Base-by-base conservation (phyloP, 352 stramenopile species). In the Pythium aphanidermatum region DNA sequence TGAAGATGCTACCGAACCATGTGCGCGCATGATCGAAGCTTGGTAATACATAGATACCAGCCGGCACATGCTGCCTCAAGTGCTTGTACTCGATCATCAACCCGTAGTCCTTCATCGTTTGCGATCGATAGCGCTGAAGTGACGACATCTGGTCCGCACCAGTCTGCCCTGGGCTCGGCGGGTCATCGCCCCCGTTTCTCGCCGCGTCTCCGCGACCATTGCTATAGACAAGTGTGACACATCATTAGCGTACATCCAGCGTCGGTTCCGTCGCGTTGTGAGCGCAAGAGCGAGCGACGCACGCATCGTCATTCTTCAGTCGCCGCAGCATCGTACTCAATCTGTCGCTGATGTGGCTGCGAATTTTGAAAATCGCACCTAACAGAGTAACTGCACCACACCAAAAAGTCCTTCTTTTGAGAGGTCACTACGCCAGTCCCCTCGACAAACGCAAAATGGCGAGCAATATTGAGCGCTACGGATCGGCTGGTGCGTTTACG, bases 71-170 rank as follows among this genome's bases (percentile, higher is more conserved):
- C 38, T 96, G 80, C 43, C 96, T 92, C 26, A 98, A 56, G 50
- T 98, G 92, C 57, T 98, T 98, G 74, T 98, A 98, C 75, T 98
- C 95, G 62, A 98, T 98, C 56, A 95, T 97, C 6, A 98, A 83
- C 5, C 95, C 95, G 58, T 98, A 98, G 57, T 98, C 92, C 44
- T 89, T 90, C 77, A 92, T 92, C 8, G 81, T 92, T 55, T 92
- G 77, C 26, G 77, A 87, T 10, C 81, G 73, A 44, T 92, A 92
- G 34, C 76, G 78, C 53, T 92, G 81, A 33, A 92, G 64, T 23
- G 78, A 90, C 42, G 81, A 82, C 74, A 92, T 86, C 41, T 81
- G 74, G 29, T 79, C 62, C 9, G 55, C 36, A n/a, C 65, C 51
- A 27, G 29, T 66, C 24, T 38, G 33, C 21, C 56, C 27, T 21